phyloP scores from a whole-genome alignment of 768 basidiomycete genomes.

The Psilocybe cyanescens region DNA sequence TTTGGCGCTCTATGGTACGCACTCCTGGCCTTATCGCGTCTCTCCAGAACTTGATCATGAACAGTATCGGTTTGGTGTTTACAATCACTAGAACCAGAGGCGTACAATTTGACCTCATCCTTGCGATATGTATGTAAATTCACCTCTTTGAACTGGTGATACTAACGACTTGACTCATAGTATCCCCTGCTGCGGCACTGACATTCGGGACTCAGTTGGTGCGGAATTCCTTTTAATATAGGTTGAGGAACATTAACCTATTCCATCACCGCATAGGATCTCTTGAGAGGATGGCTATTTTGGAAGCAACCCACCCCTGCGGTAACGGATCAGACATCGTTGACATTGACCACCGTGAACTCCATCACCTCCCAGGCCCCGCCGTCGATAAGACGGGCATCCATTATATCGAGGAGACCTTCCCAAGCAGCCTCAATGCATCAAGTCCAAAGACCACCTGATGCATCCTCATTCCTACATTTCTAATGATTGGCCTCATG shows the following conservation, averaged over 20 bases:
- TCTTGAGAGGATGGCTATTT: slow-evolving; percentile 20
- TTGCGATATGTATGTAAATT: slow-evolving; percentile 29
- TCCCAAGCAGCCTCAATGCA: not conserved
- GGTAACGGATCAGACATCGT: slow-evolving; percentile 3
- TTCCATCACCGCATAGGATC: slow-evolving; percentile 13
- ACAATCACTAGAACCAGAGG: slow-evolving; percentile 24
- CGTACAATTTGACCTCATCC: slow-evolving; percentile 31
- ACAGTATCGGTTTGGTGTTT: slow-evolving; percentile 31
- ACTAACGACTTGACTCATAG: slow-evolving; percentile 15
- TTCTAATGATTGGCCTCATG: slow-evolving; percentile 2
- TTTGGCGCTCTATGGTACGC: slow-evolving; percentile 19
- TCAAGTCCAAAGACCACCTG: slow-evolving; percentile 1
- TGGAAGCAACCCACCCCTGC: slow-evolving; percentile 8
- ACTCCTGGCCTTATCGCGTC: slow-evolving; percentile 11
- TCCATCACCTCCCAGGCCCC: slow-evolving; percentile 9
- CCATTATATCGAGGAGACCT: not conserved
- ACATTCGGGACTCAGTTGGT: slow-evolving; percentile 35
- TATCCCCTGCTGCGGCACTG: slow-evolving; percentile 28
- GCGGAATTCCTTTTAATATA: not conserved
- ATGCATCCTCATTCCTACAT: slow-evolving; percentile 16
- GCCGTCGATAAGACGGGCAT: slow-evolving; percentile 1
- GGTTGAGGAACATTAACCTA: not conserved
- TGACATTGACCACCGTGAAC: slow-evolving; percentile 19
- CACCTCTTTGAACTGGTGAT: not conserved
- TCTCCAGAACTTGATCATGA: not conserved